These are phyloP conservation scores for Annulohypoxylon maeteangense DNA, from an alignment of 495 filamentous ascomycete species.

Conservation along the genomic window DNA sequence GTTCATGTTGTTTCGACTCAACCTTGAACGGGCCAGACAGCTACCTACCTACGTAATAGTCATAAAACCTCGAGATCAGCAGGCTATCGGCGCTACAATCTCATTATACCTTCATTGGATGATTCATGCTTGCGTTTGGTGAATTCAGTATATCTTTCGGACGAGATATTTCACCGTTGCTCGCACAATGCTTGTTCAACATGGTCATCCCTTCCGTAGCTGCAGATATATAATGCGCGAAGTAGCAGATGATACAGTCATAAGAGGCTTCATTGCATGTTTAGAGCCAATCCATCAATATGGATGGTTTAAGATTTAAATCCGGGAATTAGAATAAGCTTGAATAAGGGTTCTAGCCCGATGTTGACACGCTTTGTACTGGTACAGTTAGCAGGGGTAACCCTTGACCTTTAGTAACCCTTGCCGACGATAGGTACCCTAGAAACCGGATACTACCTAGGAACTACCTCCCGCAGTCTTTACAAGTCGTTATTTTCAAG, in stretches of 20 bases:
- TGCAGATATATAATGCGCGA: not conserved
- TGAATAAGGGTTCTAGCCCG: not conserved
- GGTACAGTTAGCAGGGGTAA: not conserved
- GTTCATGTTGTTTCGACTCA: not conserved
- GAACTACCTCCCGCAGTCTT: too few species aligned
- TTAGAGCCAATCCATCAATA: not conserved
- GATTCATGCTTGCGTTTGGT: not conserved
- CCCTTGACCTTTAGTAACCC: too few species aligned
- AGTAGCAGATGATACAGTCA: conserved; percentile 10
- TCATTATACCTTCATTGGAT: not conserved
- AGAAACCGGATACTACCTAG: too few species aligned
- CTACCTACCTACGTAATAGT: not conserved
- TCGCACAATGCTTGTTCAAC: not conserved
- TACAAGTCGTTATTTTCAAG: too few species aligned
- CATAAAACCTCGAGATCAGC: not conserved
- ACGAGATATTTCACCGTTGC: not conserved
- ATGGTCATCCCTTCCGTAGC: not conserved
- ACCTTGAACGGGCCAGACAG: not conserved
- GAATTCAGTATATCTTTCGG: not conserved
- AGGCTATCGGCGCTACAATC: not conserved
- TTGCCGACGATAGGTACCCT: too few species aligned
- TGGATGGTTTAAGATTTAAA: not conserved
- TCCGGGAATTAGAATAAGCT: not conserved
- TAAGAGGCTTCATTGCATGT: conserved; percentile 2
- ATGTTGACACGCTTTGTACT: not conserved